Conservation (phyloP, 129 eudicot genomes). For the Saposhnikovia divaricata region DNA sequence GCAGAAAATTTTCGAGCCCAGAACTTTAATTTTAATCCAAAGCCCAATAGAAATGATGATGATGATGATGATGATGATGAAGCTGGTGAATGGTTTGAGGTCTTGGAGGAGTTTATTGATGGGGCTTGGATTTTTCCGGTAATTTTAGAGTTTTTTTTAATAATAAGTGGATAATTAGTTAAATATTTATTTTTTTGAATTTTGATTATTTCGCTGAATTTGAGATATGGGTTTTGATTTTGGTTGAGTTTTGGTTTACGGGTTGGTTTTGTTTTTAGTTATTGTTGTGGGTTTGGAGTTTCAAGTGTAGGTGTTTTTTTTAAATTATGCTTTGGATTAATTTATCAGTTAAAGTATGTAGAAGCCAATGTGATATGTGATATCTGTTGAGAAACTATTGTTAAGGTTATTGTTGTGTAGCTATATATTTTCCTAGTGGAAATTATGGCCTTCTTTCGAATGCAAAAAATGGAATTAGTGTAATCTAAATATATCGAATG, state of each 20-base stretch:
- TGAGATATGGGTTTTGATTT: not conserved
- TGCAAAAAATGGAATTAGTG: no score
- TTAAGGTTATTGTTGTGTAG: not conserved
- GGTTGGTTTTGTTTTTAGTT: not conserved
- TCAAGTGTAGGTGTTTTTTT: not conserved
- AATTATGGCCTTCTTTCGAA: not conserved
- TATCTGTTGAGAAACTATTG: not conserved
- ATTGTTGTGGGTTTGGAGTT: not conserved
- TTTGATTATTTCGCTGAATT: not conserved
- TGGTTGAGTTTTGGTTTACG: not conserved
- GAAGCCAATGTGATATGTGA: not conserved
- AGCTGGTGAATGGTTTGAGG: constrained; percentile 32
- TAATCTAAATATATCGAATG: no score
- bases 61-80: constrained; percentile 31
- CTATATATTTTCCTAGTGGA: not conserved
- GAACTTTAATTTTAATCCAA: constrained; percentile 27
- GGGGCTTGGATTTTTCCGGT: constrained; percentile 84
- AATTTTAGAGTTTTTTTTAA: not conserved
- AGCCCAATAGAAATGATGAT: constrained; percentile 21
- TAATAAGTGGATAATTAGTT: not conserved
- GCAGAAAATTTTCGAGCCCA: constrained; percentile 47
- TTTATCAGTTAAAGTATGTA: not conserved
- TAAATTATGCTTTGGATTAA: no score
- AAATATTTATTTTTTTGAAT: not conserved
- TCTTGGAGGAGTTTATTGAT: constrained; percentile 57